These are phyloP conservation scores for Auriscalpium orientale DNA, from an alignment of 768 basidiomycete genomes.

Conservation along the genomic window DNA sequence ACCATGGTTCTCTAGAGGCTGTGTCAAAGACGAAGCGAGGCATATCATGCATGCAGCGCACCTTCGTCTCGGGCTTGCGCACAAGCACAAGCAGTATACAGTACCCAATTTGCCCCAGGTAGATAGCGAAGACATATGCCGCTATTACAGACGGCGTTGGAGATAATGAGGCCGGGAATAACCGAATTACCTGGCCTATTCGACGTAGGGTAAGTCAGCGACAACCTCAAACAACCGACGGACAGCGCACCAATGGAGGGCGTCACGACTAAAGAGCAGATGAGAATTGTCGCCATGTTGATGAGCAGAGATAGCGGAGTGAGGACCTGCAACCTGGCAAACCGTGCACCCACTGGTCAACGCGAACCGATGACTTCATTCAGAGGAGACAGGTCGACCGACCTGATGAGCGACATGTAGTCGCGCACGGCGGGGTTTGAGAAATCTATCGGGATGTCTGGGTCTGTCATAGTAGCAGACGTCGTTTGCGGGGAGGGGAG, in stretches of 20 bases:
- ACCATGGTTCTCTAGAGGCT: conserved; percentile 49
- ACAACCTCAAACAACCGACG: not conserved
- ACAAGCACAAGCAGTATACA: conserved; percentile 71
- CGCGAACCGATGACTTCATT: no score
- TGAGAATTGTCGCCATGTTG: conserved; percentile 62
- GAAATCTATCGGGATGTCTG: conserved; percentile 46
- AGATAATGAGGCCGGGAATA: conserved; percentile 64
- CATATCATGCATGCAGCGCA: conserved; percentile 18
- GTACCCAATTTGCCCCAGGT: conserved; percentile 69
- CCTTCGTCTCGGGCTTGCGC: conserved; percentile 75
- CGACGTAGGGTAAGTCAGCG: not conserved
- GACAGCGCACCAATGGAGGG: conserved; percentile 48
- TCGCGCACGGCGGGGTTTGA: conserved; percentile 56
- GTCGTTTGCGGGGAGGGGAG: not conserved
- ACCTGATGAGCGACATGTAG: conserved; percentile 59
- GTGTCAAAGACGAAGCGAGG: not conserved
- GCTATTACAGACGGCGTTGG: conserved; percentile 53
- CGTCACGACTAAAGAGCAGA: conserved; percentile 59
- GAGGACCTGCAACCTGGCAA: conserved; percentile 66
- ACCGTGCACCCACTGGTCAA: not conserved
- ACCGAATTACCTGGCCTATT: conserved; percentile 40
- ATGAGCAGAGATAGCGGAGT: conserved; percentile 81
- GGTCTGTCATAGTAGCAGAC: conserved; percentile 33
- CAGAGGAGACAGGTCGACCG: conserved; percentile 5
- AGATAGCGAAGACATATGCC: conserved; percentile 54